Evolutionary conservation across 108 stramenopile species (phyloP).

Genomic region (Skeletonema tropicum): DNA sequence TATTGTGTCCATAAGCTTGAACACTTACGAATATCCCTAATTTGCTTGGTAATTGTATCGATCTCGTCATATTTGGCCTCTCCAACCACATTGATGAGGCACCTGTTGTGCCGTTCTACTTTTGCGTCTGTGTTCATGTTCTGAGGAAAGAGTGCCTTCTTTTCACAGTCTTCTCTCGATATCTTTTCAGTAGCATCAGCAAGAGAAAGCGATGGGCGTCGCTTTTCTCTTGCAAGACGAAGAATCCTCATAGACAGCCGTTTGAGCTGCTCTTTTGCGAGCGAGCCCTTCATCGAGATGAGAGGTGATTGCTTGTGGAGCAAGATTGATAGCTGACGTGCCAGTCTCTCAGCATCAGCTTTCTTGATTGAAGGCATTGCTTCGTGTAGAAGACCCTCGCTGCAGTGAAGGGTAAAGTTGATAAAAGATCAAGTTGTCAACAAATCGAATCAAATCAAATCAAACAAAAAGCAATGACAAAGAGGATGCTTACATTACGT

Average conservation of each 20-base stretch:
- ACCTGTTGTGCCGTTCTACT: conserved; percentile 16
- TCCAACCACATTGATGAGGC: conserved; percentile 23
- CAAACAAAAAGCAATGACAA: not conserved
- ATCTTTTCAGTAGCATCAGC: not conserved
- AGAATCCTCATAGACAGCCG: conserved; percentile 9
- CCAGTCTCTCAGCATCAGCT: conserved; percentile 14
- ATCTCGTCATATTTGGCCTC: conserved; percentile 30
- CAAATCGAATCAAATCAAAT: no score
- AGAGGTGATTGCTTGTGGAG: not conserved
- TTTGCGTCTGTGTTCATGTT: conserved; percentile 5
- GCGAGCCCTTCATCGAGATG: not conserved
- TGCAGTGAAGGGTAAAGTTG: no score
- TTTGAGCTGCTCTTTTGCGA: not conserved
- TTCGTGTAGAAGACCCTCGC: conserved; percentile 1
- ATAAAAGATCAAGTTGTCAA: no score
- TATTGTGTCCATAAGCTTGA: conserved; percentile 36
- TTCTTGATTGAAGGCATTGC: conserved; percentile 9
- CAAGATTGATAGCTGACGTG: conserved; percentile 22
- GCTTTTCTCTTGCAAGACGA: not conserved
- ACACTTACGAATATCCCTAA: conserved; percentile 22
- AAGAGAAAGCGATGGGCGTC: not conserved
- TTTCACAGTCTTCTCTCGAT: not conserved
- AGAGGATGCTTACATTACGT: not conserved
- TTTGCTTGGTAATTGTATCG: conserved; percentile 5
- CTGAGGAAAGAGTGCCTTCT: not conserved